phyloP scores from a whole-genome alignment of 2,329 filamentous ascomycete genomes.

The Colletotrichum siamense region DNA sequence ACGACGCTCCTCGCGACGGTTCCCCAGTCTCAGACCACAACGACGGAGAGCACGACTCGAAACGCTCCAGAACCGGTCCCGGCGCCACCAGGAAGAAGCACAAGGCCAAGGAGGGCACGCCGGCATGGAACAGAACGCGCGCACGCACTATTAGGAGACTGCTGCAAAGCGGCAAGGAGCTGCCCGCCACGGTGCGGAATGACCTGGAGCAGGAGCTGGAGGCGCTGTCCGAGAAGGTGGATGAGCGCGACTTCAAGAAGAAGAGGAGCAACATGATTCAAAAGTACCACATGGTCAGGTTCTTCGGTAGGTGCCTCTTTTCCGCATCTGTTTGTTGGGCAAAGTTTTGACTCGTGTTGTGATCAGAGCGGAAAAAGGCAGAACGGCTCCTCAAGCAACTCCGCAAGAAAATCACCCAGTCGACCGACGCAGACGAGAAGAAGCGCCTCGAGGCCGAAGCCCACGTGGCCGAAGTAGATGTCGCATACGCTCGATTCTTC shows the following conservation, averaged over 20 bases:
- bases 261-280: slow-evolving; percentile 73
- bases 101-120: slow-evolving; percentile 50
- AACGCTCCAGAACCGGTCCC: slow-evolving; percentile 35
- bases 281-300: slow-evolving; percentile 84
- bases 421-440: slow-evolving; percentile 56
- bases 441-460: slow-evolving; percentile 59
- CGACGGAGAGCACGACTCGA: slow-evolving; percentile 29
- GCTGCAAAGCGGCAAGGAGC: slow-evolving; percentile 63
- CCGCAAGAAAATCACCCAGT: slow-evolving; percentile 59
- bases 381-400: slow-evolving; percentile 70
- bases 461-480: slow-evolving; percentile 75
- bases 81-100: slow-evolving; percentile 40
- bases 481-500: slow-evolving; percentile 76
- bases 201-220: slow-evolving; percentile 77
- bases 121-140: slow-evolving; percentile 73
- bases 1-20: slow-evolving; percentile 13
- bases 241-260: slow-evolving; percentile 63
- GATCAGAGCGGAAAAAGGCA: slow-evolving; percentile 74
- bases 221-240: slow-evolving; percentile 69
- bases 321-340: background rate
- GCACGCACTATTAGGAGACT: slow-evolving; percentile 73
- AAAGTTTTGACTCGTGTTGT: background rate
- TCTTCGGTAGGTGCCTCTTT: slow-evolving; percentile 68
- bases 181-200: slow-evolving; percentile 71
- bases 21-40: slow-evolving; percentile 17